phyloP scores from a whole-genome alignment of 768 basidiomycete species.

The Trametes cubensis region DNA sequence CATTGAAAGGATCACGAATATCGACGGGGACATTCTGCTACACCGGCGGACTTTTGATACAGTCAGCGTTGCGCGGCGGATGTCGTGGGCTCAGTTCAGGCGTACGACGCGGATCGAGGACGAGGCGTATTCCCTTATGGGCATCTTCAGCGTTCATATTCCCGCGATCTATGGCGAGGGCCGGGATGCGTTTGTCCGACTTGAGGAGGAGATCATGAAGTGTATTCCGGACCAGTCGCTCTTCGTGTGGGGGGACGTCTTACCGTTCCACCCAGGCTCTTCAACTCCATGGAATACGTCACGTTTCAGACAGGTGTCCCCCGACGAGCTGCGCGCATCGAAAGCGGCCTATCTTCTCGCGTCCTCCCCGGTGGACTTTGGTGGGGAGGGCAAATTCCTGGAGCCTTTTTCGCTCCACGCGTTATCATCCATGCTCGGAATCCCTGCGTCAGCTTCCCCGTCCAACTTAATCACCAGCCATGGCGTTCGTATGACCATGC shows the following conservation, averaged over 20 bases:
- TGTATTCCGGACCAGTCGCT: not conserved
- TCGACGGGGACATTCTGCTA: not conserved
- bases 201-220: not conserved
- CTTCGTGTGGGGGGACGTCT: not conserved
- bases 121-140: too few relatives aligned
- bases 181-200: too few relatives aligned
- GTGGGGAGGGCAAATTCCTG: not conserved
- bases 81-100: too few relatives aligned
- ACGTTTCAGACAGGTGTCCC: not conserved
- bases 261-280: not conserved
- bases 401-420: not conserved
- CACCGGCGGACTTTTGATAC: not conserved
- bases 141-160: too few relatives aligned
- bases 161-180: too few relatives aligned
- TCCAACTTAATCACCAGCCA: not conserved
- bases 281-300: not conserved
- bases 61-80: too few relatives aligned
- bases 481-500: not conserved
- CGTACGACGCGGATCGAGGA: too few relatives aligned
- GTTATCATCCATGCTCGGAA: not conserved
- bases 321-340: not conserved
- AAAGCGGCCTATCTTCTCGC: slow-evolving; percentile 1
- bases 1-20: not conserved
- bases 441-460: not conserved
- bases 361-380: not conserved